Conservation (phyloP, 768 basidiomycete genomes). For the Mycena olivaceomarginata region DNA sequence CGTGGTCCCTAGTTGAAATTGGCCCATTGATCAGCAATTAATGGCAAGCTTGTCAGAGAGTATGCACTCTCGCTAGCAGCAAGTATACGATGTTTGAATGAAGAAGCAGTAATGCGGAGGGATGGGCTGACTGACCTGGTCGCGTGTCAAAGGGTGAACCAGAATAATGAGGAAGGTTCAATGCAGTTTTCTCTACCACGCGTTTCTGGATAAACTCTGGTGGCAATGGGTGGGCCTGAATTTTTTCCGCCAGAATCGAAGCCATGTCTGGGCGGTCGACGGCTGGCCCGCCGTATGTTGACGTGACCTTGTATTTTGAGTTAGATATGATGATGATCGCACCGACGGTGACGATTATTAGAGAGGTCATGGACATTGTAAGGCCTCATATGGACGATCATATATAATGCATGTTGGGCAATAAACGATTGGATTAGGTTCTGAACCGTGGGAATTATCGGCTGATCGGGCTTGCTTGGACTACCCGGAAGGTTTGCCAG, state of each 20-base stretch:
- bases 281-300: conserved; percentile 50
- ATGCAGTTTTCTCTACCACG: conserved; percentile 53
- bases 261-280: conserved; percentile 59
- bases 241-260: conserved; percentile 48
- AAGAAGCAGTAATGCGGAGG: not conserved
- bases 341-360: conserved; percentile 51
- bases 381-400: too few relatives aligned
- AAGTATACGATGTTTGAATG: conserved; percentile 21
- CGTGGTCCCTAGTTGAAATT: conserved; percentile 74
- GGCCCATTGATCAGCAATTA: not conserved
- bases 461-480: too few relatives aligned
- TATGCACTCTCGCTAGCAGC: conserved; percentile 67
- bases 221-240: conserved; percentile 60
- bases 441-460: not conserved
- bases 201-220: conserved; percentile 63
- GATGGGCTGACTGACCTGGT: conserved; percentile 73
- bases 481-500: too few relatives aligned
- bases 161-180: conserved; percentile 68
- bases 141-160: conserved; percentile 84
- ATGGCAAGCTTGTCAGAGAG: not conserved
- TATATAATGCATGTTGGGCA: too few relatives aligned
- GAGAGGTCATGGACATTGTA: conserved; percentile 55
- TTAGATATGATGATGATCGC: conserved; percentile 55
- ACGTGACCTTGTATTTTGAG: conserved; percentile 56
- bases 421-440: too few relatives aligned